phyloP scores from a whole-genome alignment of 2,329 filamentous ascomycete genomes.

The Aspergillus niger region DNA sequence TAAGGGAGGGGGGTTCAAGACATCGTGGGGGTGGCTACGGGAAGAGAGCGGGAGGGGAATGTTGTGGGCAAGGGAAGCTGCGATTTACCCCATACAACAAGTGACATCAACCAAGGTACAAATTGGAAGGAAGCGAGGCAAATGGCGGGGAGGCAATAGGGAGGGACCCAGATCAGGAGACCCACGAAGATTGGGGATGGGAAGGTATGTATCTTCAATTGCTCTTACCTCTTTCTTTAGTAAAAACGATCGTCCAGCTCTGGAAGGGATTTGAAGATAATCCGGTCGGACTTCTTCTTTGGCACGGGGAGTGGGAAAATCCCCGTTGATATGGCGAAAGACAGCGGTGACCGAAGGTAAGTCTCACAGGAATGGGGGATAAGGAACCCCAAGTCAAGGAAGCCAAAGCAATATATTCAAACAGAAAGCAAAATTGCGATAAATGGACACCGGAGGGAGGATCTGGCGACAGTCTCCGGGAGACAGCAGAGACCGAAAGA shows the following conservation, averaged over 20 bases:
- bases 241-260: conserved; percentile 4
- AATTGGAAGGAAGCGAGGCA: conserved; percentile 17
- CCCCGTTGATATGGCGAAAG: conserved; percentile 11
- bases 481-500: conserved; percentile 18
- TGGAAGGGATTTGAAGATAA: neutral
- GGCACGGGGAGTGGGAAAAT: conserved; percentile 18
- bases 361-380: conserved; percentile 11
- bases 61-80: conserved; percentile 23
- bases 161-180: neutral
- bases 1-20: neutral
- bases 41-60: conserved; percentile 15
- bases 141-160: conserved; percentile 10
- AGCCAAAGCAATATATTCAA: conserved; percentile 18
- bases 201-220: neutral
- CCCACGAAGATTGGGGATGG: neutral
- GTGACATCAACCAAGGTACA: conserved; percentile 15
- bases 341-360: conserved; percentile 14
- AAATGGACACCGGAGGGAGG: conserved; percentile 6
- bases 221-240: conserved; percentile 1
- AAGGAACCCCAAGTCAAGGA: conserved; percentile 10
- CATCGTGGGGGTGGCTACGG: conserved; percentile 3
- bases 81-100: conserved; percentile 23
- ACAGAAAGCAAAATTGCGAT: conserved; percentile 13
- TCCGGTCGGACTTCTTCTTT: conserved; percentile 17
- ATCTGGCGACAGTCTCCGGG: conserved; percentile 13